Percentiles rank a stretch among this genome's conserved stretches.
Conservation (phyloP, 1,284 basidiomycete genomes). For the Cutaneotrichosporon cutaneum region DNA sequence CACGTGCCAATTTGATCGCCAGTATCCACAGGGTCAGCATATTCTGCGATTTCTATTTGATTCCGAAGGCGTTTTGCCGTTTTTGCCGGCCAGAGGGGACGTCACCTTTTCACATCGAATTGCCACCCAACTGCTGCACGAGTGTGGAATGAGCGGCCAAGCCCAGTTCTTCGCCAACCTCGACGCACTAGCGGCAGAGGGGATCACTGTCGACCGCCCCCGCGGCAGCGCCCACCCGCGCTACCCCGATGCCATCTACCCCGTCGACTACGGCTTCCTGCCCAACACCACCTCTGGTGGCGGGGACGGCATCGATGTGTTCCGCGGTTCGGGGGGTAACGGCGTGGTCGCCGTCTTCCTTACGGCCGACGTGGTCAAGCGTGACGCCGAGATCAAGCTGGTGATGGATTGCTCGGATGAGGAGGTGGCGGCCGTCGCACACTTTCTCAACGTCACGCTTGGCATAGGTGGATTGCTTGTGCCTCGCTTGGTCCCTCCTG, state of each 20-base stretch:
- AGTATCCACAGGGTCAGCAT: too few relatives aligned
- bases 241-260: not conserved
- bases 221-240: not conserved
- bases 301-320: slow-evolving; percentile 1
- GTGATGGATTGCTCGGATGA: not conserved
- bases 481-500: too few relatives aligned
- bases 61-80: too few relatives aligned
- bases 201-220: not conserved
- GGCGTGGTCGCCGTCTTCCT: not conserved
- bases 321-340: not conserved
- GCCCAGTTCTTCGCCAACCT: slow-evolving; percentile 3
- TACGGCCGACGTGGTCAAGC: slow-evolving; percentile 5
- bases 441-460: not conserved
- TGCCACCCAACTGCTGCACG: not conserved
- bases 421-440: not conserved
- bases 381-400: slow-evolving; percentile 7
- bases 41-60: not conserved
- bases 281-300: not conserved
- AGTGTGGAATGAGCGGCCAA: too few relatives aligned
- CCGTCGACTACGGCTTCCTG: slow-evolving; percentile 4
- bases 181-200: not conserved
- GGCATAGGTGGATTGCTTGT: not conserved
- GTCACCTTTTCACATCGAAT: not conserved
- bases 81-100: not conserved
- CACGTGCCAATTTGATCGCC: not conserved